These are phyloP conservation scores for Trametes punicea DNA, from an alignment of 768 basidiomycete species.

Conservation along the genomic window DNA sequence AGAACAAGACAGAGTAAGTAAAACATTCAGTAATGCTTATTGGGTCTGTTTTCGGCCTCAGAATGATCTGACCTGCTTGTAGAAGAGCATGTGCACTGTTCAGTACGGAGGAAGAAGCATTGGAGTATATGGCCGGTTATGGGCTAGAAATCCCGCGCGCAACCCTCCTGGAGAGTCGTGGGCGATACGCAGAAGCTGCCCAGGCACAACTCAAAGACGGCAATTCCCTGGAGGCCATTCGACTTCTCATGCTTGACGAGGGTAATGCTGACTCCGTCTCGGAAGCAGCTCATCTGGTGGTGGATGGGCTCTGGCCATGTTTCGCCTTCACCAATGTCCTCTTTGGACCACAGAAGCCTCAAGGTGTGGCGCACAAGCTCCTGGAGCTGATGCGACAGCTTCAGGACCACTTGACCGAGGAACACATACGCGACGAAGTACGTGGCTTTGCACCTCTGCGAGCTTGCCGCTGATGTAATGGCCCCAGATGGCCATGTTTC, in stretches of 20 bases:
- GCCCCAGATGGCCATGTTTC: slow-evolving; percentile 37
- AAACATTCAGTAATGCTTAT: no score
- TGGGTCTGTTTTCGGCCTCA: no score
- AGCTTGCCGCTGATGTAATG: no score
- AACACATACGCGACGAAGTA: slow-evolving; percentile 13
- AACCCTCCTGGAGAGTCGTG: slow-evolving; percentile 40
- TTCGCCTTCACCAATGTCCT: slow-evolving; percentile 38
- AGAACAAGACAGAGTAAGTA: no score
- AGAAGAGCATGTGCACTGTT: slow-evolving; percentile 53
- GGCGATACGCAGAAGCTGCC: slow-evolving; percentile 47
- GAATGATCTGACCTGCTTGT: no score
- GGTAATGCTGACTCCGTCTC: slow-evolving; percentile 28
- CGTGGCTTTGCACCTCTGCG: no score
- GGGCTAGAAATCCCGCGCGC: slow-evolving; percentile 50
- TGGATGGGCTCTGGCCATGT: slow-evolving; percentile 49
- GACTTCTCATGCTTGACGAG: slow-evolving; percentile 38
- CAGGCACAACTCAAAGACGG: slow-evolving; percentile 48
- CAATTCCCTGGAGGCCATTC: slow-evolving; percentile 44
- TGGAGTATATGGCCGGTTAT: slow-evolving; percentile 55
- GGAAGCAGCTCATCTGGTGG: no score
- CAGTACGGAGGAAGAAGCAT: slow-evolving; percentile 43
- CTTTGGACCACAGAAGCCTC: no score
- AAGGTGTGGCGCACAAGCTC: no score
- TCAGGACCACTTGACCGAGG: neutral
- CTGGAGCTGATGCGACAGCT: no score